Evolutionary conservation across 805 yeast genomes (phyloP).

Genomic region (Lachancea mirantina): DNA sequence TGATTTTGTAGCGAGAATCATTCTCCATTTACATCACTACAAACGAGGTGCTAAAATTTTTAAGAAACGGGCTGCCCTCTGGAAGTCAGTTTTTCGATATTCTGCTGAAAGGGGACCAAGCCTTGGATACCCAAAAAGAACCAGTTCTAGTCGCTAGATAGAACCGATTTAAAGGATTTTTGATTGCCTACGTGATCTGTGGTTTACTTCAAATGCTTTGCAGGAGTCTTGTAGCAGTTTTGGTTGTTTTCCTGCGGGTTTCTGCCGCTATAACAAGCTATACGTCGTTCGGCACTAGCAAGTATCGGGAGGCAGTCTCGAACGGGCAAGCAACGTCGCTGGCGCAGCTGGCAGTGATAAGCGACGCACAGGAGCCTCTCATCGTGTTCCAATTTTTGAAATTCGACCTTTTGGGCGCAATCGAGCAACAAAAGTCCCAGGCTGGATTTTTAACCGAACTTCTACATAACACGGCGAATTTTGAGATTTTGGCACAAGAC

Average conservation of each 20-base stretch:
- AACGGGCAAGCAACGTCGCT: constrained; percentile 6
- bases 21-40: too few relatives aligned
- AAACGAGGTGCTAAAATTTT: too few relatives aligned
- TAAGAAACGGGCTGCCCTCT: too few relatives aligned
- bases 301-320: constrained; percentile 7
- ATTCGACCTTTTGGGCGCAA: constrained; percentile 13
- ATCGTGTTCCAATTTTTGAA: constrained; percentile 21
- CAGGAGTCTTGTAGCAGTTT: constrained; percentile 1
- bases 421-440: constrained; percentile 8
- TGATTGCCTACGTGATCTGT: too few relatives aligned
- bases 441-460: constrained; percentile 17
- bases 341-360: constrained; percentile 3
- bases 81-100: too few relatives aligned
- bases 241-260: constrained; percentile 4
- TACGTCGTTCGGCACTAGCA: constrained; percentile 13
- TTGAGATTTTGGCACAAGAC: too few relatives aligned
- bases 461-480: too few relatives aligned
- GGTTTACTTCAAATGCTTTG: constrained; percentile 4
- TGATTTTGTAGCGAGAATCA: too few relatives aligned
- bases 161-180: too few relatives aligned
- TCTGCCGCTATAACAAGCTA: constrained; percentile 7
- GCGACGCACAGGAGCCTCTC: constrained; percentile 15
- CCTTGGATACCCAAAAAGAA: too few relatives aligned
- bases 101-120: too few relatives aligned
- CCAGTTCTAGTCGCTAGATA: too few relatives aligned